Base-by-base conservation (phyloP, 139 green algal species). In the Monoraphidium neglectum region DNA sequence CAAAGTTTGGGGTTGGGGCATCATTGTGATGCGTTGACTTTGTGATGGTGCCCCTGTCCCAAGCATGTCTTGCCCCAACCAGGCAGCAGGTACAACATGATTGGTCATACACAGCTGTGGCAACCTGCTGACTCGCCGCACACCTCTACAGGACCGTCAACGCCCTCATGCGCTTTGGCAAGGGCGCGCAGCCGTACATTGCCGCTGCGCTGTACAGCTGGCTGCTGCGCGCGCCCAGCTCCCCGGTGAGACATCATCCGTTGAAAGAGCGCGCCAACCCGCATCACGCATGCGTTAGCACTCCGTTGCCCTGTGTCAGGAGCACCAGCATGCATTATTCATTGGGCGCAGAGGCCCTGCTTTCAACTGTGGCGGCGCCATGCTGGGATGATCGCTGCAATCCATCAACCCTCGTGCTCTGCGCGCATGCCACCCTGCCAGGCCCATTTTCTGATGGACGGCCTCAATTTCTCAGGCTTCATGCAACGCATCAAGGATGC, bases 401-500 rank as follows among this genome's bases (percentile, higher is more conserved):
- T 60, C 21, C 18, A 60, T 21, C 18, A 60, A 21, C 51, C 18
- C 21, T 21, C 21, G 18, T 21, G 18, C 51, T 21, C 21, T 21
- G 18, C 51, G 18, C 51, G 18, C 51, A 18, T 21, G 21, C 21
- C 51, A 18, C 51, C 51, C 51, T 60, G 51, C 15, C 72, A 78
- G 72, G 72, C 70, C 23, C 72, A 78, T 35, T 38, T 54, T 32
- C 54, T 79, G 62, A 47, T 75, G 38, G 75, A 80, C 40, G 64
- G 61, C 6, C 28, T 80, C 26, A 63, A 37, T 1, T 64, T 80
- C 54, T 76, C 75, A 23, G 75, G 66, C 38, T 75, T 59, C 65
- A 38, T 75, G 43, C 75, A 80, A 40, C 75, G 75, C 54, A 6
- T 80, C 4, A 80, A 80, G 38, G 75, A 80, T 24, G 40, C 38